phyloP scores from a whole-genome alignment of 208 protist genomes.

The Trypanosoma platydactyli region DNA sequence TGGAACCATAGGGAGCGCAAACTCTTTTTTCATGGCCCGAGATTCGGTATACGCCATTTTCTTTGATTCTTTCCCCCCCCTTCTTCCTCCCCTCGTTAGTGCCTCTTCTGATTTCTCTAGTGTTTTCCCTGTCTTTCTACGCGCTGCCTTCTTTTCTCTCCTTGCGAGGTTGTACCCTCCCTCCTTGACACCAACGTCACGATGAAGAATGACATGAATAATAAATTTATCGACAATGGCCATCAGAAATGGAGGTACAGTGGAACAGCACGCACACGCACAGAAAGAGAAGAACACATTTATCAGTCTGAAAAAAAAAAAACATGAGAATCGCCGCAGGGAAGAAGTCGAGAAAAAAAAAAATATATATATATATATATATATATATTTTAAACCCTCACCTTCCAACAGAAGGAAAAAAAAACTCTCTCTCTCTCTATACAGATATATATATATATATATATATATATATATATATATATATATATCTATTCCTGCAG shows the following conservation, averaged over 20 bases:
- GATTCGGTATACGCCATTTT: conserved; percentile 74
- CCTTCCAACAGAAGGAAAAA: no score
- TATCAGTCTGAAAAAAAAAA: no score
- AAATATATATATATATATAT: conserved; percentile 11
- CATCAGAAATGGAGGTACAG: no score
- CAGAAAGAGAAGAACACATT: no score
- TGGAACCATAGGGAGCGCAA: conserved; percentile 89
- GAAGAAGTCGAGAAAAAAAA: not conserved
- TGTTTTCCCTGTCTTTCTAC: not conserved
- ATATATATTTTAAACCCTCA: no score
- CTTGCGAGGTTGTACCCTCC: not conserved
- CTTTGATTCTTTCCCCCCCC: not conserved
- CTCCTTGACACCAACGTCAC: not conserved
- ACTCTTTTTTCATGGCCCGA: conserved; percentile 86
- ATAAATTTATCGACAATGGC: no score
- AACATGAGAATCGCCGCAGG: no score
- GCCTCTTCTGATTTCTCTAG: not conserved
- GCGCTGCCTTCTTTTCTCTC: not conserved
- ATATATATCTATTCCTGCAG: no score
- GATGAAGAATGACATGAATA: not conserved
- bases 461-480: conserved; percentile 15
- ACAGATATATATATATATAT: conserved; percentile 17
- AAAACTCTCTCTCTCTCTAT: no score
- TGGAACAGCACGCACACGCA: no score
- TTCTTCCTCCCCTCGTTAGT: conserved; percentile 1